Evolutionary conservation across 768 basidiomycete species (phyloP), one percentile per base, ranked within the genome.

Genomic region (Cystobasidium ongulense): DNA sequence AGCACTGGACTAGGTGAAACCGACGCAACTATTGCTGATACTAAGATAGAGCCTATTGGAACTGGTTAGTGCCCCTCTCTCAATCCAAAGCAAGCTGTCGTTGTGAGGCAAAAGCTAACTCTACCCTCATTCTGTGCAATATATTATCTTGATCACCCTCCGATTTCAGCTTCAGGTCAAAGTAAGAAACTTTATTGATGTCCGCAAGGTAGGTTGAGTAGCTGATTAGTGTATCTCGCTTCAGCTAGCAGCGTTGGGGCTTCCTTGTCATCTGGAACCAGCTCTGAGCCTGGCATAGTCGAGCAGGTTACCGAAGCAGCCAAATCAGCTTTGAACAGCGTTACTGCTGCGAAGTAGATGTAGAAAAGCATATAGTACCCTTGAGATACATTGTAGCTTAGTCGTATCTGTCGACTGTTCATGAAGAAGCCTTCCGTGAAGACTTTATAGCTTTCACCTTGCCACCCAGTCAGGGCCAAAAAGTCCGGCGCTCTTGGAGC

Each of bases 31-130:
- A 36, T 75, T 29, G 57, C 13, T 21, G 38, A 8, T 36, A 73
- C 50, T 27, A 63, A 75, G 66, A 70, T 73, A 8, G 73, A 67
- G 52, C 73, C 73, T n/a, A 41, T 74, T 25, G 73, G 65, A 8
- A 52, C 38, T 10, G 31, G 65, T 67, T 3, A 52, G 65, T 27
- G 11, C 15, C 13, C 13, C 43, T 46, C 13, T 46, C n/a, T 13
- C 13, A 46, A 46, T 13, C 13, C 13, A n/a, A 46, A 11, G 11
- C 57, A 11, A n/a, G 57, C 25, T 59, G 25, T n/a, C 29, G 15
- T 25, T 59, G 13, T 27, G 21, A 15, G 11, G 57, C 11, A 13
- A 13, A n/a, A 27, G 15, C 25, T 11, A 25, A 25, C 57, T 31
- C 13, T 11, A 13, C n/a, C 13, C 13, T 13, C 11, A 59, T n/a